Conservation (phyloP, 306 rosid species). For the Carpinus viminea region DNA sequence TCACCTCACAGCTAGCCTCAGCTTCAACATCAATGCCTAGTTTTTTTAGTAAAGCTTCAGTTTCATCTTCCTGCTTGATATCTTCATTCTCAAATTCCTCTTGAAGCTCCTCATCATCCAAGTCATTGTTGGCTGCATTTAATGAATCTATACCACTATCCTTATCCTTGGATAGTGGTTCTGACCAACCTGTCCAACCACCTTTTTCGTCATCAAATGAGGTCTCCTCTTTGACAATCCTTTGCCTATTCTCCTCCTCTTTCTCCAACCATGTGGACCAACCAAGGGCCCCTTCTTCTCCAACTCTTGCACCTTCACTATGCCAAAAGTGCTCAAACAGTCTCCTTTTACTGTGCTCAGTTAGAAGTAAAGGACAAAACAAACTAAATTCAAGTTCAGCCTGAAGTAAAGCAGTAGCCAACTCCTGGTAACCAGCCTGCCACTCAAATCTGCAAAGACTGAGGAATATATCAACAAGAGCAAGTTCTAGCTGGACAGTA, state of each 20-base stretch:
- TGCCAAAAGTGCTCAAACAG: conserved; percentile 90
- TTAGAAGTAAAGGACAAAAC: conserved; percentile 84
- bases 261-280: conserved; percentile 95
- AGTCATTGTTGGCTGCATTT: conserved; percentile 36
- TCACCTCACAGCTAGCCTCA: conserved; percentile 64
- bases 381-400: conserved; percentile 91
- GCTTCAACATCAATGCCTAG: conserved; percentile 75
- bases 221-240: conserved; percentile 57
- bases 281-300: conserved; percentile 91
- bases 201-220: conserved; percentile 56
- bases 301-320: conserved; percentile 76
- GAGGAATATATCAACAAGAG: conserved; percentile 88
- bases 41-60: conserved; percentile 78
- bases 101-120: conserved; percentile 49
- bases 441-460: conserved; percentile 91
- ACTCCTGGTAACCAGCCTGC: conserved; percentile 92
- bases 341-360: conserved; percentile 76
- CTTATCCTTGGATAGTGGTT: conserved; percentile 55
- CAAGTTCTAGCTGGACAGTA: conserved; percentile 78
- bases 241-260: conserved; percentile 91
- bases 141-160: conserved; percentile 34
- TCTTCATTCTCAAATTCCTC: conserved; percentile 56
- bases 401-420: conserved; percentile 91
- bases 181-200: conserved; percentile 99
- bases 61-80: conserved; percentile 63